phyloP scores from a whole-genome alignment of 2,329 filamentous ascomycete species.

The Acrodontium crateriforme region DNA sequence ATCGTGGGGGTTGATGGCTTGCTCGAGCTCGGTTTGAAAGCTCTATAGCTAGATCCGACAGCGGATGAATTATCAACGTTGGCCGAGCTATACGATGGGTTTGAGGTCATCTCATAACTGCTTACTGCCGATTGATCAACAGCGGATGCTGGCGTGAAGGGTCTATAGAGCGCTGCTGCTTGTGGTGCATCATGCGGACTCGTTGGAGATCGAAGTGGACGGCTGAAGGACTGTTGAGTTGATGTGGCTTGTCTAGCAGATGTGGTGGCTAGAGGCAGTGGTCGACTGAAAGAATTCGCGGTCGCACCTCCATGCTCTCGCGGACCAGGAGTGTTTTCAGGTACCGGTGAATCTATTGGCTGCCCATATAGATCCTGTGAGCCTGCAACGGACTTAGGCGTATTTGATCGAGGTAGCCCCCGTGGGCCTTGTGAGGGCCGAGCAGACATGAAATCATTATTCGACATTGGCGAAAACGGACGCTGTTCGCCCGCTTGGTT shows the following conservation, averaged over 20 bases:
- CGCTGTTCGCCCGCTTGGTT: constrained; percentile 2
- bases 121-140: constrained; percentile 7
- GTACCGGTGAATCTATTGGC: constrained; percentile 7
- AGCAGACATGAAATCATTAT: too few species aligned
- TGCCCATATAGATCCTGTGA: too few species aligned
- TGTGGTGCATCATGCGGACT: constrained; percentile 7
- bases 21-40: constrained; percentile 18
- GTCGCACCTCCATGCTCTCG: too few species aligned
- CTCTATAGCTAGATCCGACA: constrained; percentile 14
- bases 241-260: background rate
- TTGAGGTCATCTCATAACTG: constrained; percentile 21
- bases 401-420: too few species aligned
- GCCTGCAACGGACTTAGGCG: too few species aligned
- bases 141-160: constrained; percentile 7
- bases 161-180: constrained; percentile 6
- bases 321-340: constrained; percentile 18
- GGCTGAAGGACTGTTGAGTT: constrained; percentile 6
- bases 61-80: constrained; percentile 1
- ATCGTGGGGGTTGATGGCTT: constrained; percentile 2
- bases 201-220: constrained; percentile 13
- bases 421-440: too few species aligned
- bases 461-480: constrained; percentile 3
- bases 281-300: too few species aligned
- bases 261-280: too few species aligned
- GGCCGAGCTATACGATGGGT: constrained; percentile 6